Evolutionary conservation across 2,329 filamentous ascomycete species (phyloP), one percentile per base, ranked within the genome.

Genomic region (Chrysoporthe austroafricana): DNA sequence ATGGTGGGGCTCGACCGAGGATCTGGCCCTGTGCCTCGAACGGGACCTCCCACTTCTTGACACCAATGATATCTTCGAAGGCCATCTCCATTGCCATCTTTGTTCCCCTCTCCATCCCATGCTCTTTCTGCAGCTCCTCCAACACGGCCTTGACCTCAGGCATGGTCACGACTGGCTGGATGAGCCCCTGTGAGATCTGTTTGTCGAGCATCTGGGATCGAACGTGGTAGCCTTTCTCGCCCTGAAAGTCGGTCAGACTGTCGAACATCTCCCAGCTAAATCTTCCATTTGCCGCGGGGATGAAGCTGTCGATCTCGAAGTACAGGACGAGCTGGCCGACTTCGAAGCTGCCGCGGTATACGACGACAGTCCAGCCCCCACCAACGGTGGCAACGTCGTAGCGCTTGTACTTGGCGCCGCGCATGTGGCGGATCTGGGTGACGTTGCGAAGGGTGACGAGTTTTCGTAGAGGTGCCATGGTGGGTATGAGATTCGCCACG

Each of bases 261-360:
- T 54, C 13, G 7, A 32, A 26, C 63, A 73, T 69, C 32, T 76
- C 71, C 75, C 73, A 71, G 32, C 52, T 44, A 18, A 71, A 74
- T 1, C 71, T 65, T n/a, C 63, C 39, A 42, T 71, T 60, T 7
- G 34, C 59, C 9, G 56, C 58, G 8, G 76, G 76, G 7, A 79
- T 60, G 69, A 77, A 76, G 57, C 73, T 74, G 68, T 78, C 76
- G 32, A 77, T 74, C 65, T 78, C 75, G 62, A 77, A 75, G 52
- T 71, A 78, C 21, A 78, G 68, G 4, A 77, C 73, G 0, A 73
- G 62, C n/a, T 78, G 69, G 54, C 73, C 74, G 1, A 67, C 59
- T 18, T 69, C 2, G 68, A 69, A 73, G 0, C 63, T 50, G 9
- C 61, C 65, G 4, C 63, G 61, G 2, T 46, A 42, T 1, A 70